Evolutionary conservation across 1,284 basidiomycete genomes (phyloP), one percentile per base, ranked within the genome.

Genomic region (Clitocybe nebularis): DNA sequence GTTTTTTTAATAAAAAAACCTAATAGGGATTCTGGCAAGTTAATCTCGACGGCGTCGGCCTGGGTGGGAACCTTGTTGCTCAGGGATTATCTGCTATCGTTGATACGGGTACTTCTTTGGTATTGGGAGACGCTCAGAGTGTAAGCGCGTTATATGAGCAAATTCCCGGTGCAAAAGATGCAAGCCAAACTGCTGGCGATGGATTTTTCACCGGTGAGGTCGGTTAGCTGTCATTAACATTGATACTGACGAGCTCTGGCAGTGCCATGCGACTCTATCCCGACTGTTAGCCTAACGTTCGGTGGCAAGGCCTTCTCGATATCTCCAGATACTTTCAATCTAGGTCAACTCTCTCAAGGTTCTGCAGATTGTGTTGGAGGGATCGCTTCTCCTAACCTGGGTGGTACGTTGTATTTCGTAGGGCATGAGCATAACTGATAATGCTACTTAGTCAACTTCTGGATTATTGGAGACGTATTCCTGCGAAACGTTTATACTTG

Each of bases 101-200:
- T 35, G 67, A 72, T 56, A 69, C 70, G 3, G 72, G 72, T 30
- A 74, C 74, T 10, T 74, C 75, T 33, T 54, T 79, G 47, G 66
- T 80, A 55, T 55, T 74, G 2, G 76, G 73, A 22, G 69, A 74
- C 33, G 53, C 64, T 0, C 47, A 63, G 23, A 62, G 69, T 17
- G 70, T 75, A 9, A 59, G 58, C 21, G 45, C 53, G 34, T 62
- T 80, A 46, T 79, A 76, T 55, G 52, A 50, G 13, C 41, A 55
- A 14, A 70, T 81, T 32, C 58, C 60, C 11, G 72, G 73, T 19
- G 54, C 74, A 36, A 47, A 55, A 41, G 52, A 60, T 41, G 65
- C 65, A 13, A 53, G 58, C 1, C 33, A 44, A 6, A 57, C 57
- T n/a, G 48, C 63, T 25, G 63, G 62, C 0, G 41, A 51, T 25